Percentiles rank a stretch among this genome's conserved stretches.
Evolutionary conservation across 352 stramenopile species (phyloP).

Genomic region (Globisporangium emineosum): DNA sequence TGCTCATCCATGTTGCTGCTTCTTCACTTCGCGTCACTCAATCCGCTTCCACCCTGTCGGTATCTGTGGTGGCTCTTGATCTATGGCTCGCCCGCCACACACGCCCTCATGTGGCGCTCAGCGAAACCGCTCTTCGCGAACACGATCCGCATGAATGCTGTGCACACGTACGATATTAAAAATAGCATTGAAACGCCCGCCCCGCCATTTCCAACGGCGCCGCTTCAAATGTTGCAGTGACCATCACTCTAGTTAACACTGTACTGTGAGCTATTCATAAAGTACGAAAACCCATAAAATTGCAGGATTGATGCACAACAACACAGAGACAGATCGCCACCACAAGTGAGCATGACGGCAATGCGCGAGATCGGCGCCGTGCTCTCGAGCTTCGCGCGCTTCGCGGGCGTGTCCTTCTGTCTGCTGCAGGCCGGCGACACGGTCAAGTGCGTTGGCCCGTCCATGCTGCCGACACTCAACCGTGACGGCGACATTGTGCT

Average conservation of each 20-base stretch:
- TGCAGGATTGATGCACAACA: background rate
- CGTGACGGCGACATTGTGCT: constrained; percentile 88
- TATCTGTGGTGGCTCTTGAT: background rate
- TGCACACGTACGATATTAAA: background rate
- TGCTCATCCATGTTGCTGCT: background rate
- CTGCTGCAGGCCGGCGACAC: constrained; percentile 68
- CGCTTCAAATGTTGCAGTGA: background rate
- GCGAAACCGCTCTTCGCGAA: constrained; percentile 4
- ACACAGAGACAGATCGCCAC: background rate
- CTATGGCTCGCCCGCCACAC: background rate
- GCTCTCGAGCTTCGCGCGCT: constrained; percentile 70
- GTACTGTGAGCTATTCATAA: background rate
- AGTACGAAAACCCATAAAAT: background rate
- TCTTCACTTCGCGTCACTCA: background rate
- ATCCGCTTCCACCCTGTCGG: background rate
- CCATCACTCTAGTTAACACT: background rate
- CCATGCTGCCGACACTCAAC: constrained; percentile 90
- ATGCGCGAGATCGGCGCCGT: constrained; percentile 44
- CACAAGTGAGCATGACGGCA: constrained; percentile 15
- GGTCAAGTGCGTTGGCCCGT: constrained; percentile 87
- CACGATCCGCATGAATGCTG: background rate
- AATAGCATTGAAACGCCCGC: background rate
- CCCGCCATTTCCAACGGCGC: background rate
- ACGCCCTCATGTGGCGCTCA: background rate
- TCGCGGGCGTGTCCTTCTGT: constrained; percentile 70